phyloP scores from a whole-genome alignment of 1,284 basidiomycete genomes.

The Malassezia dermatis region DNA sequence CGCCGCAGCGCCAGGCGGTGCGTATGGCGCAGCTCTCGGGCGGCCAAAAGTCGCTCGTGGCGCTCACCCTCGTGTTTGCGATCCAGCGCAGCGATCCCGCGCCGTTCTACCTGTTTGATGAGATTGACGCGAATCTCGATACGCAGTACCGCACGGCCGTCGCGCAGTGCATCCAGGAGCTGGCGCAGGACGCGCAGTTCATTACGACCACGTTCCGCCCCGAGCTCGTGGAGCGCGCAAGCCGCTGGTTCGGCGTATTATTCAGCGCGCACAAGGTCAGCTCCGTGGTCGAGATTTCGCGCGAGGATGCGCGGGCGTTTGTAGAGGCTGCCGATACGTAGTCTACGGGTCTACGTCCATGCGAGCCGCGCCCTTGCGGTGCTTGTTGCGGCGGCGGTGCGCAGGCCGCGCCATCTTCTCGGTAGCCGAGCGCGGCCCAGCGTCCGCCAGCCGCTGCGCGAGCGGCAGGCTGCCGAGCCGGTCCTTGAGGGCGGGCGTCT shows the following conservation, averaged over 20 bases:
- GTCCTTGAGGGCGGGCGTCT: constrained; percentile 7
- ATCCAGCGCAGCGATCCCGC: constrained; percentile 99
- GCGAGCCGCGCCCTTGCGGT: background rate
- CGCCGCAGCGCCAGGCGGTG: constrained; percentile 89
- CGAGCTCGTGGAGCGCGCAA: constrained; percentile 87
- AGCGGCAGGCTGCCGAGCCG: constrained; percentile 13
- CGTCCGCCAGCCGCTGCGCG: constrained; percentile 9
- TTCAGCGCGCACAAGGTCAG: constrained; percentile 86
- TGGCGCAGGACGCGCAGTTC: constrained; percentile 80
- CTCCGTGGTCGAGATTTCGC: constrained; percentile 67
- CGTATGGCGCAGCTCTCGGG: constrained; percentile 94
- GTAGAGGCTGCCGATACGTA: constrained; percentile 55
- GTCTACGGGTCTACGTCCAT: constrained; percentile 13
- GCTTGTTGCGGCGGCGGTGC: background rate
- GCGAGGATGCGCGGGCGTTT: constrained; percentile 76
- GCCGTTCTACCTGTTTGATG: constrained; percentile 99
- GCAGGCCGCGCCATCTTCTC: background rate
- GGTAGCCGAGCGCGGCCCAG: background rate
- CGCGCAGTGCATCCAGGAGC: constrained; percentile 86
- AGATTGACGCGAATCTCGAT: constrained; percentile 96
- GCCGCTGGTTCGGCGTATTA: constrained; percentile 97
- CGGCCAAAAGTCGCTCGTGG: constrained; percentile 93
- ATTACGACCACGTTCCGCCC: constrained; percentile 97
- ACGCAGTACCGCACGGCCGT: constrained; percentile 95
- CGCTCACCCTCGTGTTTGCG: constrained; percentile 89